These are phyloP conservation scores for Hypoxylon sp. DNA, from an alignment of 2,329 filamentous ascomycete species.

Conservation along the genomic window DNA sequence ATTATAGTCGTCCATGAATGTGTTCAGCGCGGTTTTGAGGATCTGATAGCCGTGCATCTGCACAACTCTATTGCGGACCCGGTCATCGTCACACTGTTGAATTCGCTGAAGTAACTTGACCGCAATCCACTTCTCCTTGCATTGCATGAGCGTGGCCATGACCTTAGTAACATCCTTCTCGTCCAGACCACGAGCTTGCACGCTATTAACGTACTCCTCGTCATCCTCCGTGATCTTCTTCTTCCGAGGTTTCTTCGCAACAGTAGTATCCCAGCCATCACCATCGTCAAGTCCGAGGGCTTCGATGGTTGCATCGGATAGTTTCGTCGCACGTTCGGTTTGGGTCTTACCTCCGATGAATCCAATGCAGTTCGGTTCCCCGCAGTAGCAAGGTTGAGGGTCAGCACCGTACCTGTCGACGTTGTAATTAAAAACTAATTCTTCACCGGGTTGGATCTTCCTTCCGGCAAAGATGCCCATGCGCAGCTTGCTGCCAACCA, in stretches of 20 bases:
- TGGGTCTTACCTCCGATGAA: slow-evolving; percentile 99
- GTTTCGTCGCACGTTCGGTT: slow-evolving; percentile 92
- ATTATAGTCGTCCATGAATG: slow-evolving; percentile 91
- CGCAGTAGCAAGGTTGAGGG: slow-evolving; percentile 97
- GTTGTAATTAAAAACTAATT: slow-evolving; percentile 99
- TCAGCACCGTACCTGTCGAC: slow-evolving; percentile 98
- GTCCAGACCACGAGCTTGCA: slow-evolving; percentile 54
- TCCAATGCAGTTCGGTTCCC: slow-evolving; percentile 92
- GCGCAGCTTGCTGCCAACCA: slow-evolving; percentile 94
- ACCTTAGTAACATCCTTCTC: slow-evolving; percentile 56
- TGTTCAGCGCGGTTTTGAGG: slow-evolving; percentile 85
- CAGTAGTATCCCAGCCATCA: slow-evolving; percentile 91
- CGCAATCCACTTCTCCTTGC: slow-evolving; percentile 99
- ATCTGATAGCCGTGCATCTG: slow-evolving; percentile 98
- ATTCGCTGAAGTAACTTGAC: slow-evolving; percentile 94
- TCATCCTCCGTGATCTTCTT: slow-evolving; percentile 94
- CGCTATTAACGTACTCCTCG: slow-evolving; percentile 93
- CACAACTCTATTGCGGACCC: slow-evolving; percentile 88
- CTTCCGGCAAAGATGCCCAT: slow-evolving; percentile 99
- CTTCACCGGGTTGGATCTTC: slow-evolving; percentile 87
- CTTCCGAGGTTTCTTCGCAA: slow-evolving; percentile 91
- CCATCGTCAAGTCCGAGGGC: slow-evolving; percentile 94
- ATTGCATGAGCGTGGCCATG: slow-evolving; percentile 89
- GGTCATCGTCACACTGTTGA: slow-evolving; percentile 87
- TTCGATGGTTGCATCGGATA: slow-evolving; percentile 90